A percentile compares a stretch with the other conserved stretches of the same genome.
phyloP scores from a whole-genome alignment of 1,284 basidiomycete species.

The Pholiota adiposa region DNA sequence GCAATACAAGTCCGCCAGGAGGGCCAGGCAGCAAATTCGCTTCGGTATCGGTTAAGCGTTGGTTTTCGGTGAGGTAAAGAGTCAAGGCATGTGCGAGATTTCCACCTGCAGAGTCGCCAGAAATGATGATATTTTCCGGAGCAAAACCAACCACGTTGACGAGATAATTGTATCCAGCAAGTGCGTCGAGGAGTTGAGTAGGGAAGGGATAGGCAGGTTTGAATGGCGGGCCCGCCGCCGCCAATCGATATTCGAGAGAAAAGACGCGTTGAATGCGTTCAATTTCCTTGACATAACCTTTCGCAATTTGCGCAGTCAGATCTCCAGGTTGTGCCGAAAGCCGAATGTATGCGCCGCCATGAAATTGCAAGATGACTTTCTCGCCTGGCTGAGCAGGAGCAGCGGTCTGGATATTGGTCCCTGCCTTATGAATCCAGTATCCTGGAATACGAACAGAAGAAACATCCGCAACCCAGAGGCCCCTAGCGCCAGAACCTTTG shows the following conservation, averaged over 20 bases:
- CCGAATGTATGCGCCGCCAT: constrained; percentile 52
- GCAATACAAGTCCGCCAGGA: constrained; percentile 54
- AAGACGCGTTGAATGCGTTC: constrained; percentile 46
- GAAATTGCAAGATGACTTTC: constrained; percentile 54
- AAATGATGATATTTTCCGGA: constrained; percentile 64
- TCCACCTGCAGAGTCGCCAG: constrained; percentile 76
- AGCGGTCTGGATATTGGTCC: constrained; percentile 35
- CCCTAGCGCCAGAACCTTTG: constrained; percentile 42
- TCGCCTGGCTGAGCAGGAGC: constrained; percentile 47
- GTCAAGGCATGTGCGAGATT: constrained; percentile 67
- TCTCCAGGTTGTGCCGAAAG: constrained; percentile 49
- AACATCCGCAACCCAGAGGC: constrained; percentile 58
- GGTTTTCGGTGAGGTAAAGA: constrained; percentile 53
- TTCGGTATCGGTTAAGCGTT: constrained; percentile 28
- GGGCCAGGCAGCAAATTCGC: constrained; percentile 38
- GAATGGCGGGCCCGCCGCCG: constrained; percentile 39
- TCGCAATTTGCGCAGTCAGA: constrained; percentile 35
- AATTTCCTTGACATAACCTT: constrained; percentile 39
- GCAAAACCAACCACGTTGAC: constrained; percentile 52
- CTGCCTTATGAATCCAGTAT: constrained; percentile 57
- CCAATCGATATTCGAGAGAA: constrained; percentile 55
- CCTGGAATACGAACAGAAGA: constrained; percentile 50
- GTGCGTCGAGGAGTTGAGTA: constrained; percentile 62
- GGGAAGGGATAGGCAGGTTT: constrained; percentile 54
- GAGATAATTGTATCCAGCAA: constrained; percentile 66